Evolutionary conservation across 345 rosid genomes (phyloP), one percentile per base, ranked within the genome.

Genomic region (Arabis alpina): DNA sequence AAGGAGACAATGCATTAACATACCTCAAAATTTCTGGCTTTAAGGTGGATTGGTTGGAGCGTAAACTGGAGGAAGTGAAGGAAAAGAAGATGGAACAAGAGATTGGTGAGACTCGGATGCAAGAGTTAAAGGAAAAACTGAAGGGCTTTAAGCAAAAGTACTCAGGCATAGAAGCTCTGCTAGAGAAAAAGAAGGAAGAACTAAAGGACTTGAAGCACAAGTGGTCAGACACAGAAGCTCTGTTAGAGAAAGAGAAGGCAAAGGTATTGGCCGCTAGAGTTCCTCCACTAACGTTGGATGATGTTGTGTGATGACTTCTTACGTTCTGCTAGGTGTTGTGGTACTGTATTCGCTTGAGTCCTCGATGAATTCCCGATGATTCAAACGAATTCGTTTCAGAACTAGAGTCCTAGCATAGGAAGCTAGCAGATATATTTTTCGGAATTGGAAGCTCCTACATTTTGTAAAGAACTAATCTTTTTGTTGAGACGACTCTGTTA

Each of bases 21-120:
- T 28, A 55, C 61, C 1, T 72, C 5, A 13, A 19, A 13, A 1
- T 11, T 12, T 36, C 40, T 0, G 71, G 65, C 0, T 57, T 64
- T 19, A 47, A 48, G 9, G 24, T 72, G 44, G 52, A 64, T 10
- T 55, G 65, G 76, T 27, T 63, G 64, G 47, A 64, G 41, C 23
- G 1, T 19, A 19, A 19, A 19, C 23, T 19, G 23, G 23, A 19
- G 23, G 23, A 19, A 19, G 23, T 71, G 3, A 28, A 11, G n/a
- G 14, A 8, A 57, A 56, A 57, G 24, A 41, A 61, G 44, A 15
- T 39, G 32, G 15, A 47, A 25, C 64, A 68, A 16, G 3, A 57
- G 4, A 25, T 0, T 2, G 10, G 52, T 56, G 45, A 23, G 64
- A 36, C 15, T 19, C 16, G 54, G 44, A 37, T 55, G 37, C 62